phyloP scores from a whole-genome alignment of 2,329 filamentous ascomycete genomes.

The Beauveria australis region DNA sequence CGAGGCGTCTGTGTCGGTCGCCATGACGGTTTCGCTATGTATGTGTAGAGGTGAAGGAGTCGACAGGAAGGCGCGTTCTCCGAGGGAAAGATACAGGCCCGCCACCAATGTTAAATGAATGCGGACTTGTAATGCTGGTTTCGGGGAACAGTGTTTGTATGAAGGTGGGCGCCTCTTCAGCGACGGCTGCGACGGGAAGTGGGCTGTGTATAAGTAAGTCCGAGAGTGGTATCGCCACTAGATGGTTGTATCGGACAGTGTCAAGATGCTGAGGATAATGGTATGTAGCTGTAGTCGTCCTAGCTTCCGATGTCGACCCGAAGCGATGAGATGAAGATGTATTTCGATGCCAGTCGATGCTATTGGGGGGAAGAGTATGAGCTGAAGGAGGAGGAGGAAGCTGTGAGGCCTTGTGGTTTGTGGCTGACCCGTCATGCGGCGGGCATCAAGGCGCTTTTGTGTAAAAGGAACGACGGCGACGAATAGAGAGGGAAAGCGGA shows the following conservation, averaged over 20 bases:
- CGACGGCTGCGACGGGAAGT: constrained; percentile 6
- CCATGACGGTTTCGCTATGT: background rate
- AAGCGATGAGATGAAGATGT: background rate
- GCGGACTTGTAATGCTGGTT: background rate
- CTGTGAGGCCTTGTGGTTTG: constrained; percentile 5
- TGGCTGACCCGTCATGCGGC: constrained; percentile 8
- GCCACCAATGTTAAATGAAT: background rate
- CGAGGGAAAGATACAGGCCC: background rate
- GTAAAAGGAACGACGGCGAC: background rate
- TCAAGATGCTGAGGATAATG: background rate
- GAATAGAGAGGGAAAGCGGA: background rate
- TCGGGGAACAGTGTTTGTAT: background rate
- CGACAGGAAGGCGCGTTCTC: background rate
- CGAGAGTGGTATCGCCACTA: constrained; percentile 5
- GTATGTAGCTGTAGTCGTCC: background rate
- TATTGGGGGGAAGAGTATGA: background rate
- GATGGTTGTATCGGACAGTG: background rate
- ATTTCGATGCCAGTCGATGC: background rate
- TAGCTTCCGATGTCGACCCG: background rate
- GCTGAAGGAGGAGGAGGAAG: background rate
- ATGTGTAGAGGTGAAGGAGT: background rate
- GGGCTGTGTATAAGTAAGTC: constrained; percentile 7
- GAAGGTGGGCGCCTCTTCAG: background rate
- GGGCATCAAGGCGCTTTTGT: constrained; percentile 10
- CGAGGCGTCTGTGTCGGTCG: constrained; percentile 10